phyloP scores from a whole-genome alignment of 768 basidiomycete species.

The Boletus huronensis region DNA sequence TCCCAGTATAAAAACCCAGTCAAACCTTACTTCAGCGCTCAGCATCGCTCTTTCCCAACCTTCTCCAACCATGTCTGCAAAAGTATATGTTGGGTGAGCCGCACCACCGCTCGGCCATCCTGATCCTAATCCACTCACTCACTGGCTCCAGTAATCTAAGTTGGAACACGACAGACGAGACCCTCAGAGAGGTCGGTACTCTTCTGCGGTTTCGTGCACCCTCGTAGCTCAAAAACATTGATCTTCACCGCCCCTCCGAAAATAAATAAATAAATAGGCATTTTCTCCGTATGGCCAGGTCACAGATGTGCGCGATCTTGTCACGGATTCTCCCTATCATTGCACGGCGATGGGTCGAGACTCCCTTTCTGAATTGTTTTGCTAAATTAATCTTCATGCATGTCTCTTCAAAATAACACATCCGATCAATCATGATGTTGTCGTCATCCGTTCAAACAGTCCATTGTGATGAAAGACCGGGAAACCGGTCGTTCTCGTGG shows the following conservation, averaged over 20 bases:
- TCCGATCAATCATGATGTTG: constrained; percentile 5
- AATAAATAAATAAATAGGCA: constrained; percentile 28
- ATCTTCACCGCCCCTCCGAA: background rate
- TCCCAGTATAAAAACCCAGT: constrained; percentile 25
- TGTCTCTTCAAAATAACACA: constrained; percentile 16
- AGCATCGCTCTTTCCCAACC: constrained; percentile 14
- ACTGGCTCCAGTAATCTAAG: constrained; percentile 28
- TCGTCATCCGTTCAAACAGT: constrained; percentile 17
- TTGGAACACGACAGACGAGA: constrained; percentile 32
- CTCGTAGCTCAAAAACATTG: constrained; percentile 6
- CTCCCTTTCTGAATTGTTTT: constrained; percentile 18
- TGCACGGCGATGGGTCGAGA: constrained; percentile 32
- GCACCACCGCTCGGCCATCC: background rate
- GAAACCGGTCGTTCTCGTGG: constrained; percentile 57
- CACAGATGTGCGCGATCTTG: constrained; percentile 46
- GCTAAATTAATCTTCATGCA: constrained; percentile 27
- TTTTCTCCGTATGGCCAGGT: constrained; percentile 45
- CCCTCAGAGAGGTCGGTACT: constrained; percentile 24
- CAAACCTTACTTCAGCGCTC: constrained; percentile 16
- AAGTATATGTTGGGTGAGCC: constrained; percentile 34
- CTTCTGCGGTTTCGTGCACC: background rate
- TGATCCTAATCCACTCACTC: background rate
- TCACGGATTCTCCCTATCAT: constrained; percentile 30
- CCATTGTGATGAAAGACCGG: constrained; percentile 44
- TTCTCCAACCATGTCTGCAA: constrained; percentile 27